Evolutionary conservation across 164 flowering plant genomes (phyloP).

Genomic region (Umbilicus rupestris): DNA sequence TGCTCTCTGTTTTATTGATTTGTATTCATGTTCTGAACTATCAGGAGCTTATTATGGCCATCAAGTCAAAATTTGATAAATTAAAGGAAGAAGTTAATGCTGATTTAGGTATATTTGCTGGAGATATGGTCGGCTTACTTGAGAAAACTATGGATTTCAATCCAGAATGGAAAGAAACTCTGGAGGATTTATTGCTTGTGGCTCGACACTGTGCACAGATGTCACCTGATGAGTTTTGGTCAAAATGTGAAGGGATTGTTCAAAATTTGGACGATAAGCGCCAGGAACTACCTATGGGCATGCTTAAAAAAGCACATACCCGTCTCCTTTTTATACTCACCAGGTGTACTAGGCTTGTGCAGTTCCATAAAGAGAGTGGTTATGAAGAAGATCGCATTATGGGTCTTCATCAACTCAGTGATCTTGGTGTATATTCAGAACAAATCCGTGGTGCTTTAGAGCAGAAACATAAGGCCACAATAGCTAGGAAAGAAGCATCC

Average conservation of each 20-base stretch:
- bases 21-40: neutral
- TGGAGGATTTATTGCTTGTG: constrained; percentile 76
- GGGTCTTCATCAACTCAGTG: constrained; percentile 82
- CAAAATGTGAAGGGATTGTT: constrained; percentile 80
- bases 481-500: constrained; percentile 25
- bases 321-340: constrained; percentile 91
- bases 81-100: constrained; percentile 82
- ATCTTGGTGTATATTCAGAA: constrained; percentile 86
- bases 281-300: constrained; percentile 83
- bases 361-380: constrained; percentile 85
- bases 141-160: constrained; percentile 45
- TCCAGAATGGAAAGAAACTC: constrained; percentile 57
- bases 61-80: constrained; percentile 64
- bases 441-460: constrained; percentile 24
- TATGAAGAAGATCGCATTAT: constrained; percentile 63
- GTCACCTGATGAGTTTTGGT: constrained; percentile 84
- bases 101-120: constrained; percentile 76
- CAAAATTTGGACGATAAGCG: constrained; percentile 85
- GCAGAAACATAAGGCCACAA: constrained; percentile 22
- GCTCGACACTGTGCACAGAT: constrained; percentile 77
- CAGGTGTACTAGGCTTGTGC: constrained; percentile 83
- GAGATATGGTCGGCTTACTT: constrained; percentile 70
- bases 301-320: constrained; percentile 69
- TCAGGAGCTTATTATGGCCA: constrained; percentile 66
- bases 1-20: neutral